Evolutionary conservation across 208 protist species (phyloP), one percentile per base, ranked within the genome.

Genomic region (Crithidia bombi): DNA sequence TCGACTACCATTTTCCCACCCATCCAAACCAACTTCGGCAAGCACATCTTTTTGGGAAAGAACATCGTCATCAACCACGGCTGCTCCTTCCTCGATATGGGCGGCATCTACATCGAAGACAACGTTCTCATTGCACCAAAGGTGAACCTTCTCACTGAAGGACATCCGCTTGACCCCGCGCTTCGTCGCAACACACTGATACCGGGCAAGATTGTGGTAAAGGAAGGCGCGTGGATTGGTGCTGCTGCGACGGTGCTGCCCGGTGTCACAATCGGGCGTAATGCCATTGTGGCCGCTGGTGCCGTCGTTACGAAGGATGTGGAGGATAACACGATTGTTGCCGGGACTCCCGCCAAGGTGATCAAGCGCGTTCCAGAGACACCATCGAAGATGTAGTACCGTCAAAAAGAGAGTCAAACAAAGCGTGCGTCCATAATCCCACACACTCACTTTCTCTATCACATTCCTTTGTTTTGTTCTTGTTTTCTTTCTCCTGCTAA

Each of bases 231-330:
- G 21, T 94, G 84, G 89, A 65, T 96, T n/a, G 87, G 89, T 4
- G 81, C 81, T 1, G 69, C 56, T 11, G 41, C 58, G 0, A 82
- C 83, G 15, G 59, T 97, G 15, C 64, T 74, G 4, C 89, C 90
- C 1, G 92, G 93, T 44, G 86, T 97, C 1, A 92, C 76, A 0
- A 87, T 97, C 14, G 91, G 92, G 9, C 65, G 86, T 44, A 86
- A 85, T 41, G 28, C 71, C 0, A 70, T 85, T 4, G 84, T 98
- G 44, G 95, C 79, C 6, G 84, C 90, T 14, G 94, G 91, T 0
- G 65, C 72, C 44, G 91, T 98, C 0, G 95, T 98, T 12, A 86
- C 79, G 14, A 89, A 86, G 39, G 73, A 89, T 56, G 73, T 98
- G 21, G 90, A 91, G 30, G 33, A 67, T 14, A 87, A 89, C 67